These are phyloP conservation scores for Trichothecium sympodiale DNA, from an alignment of 2,329 filamentous ascomycete species.

Conservation along the genomic window DNA sequence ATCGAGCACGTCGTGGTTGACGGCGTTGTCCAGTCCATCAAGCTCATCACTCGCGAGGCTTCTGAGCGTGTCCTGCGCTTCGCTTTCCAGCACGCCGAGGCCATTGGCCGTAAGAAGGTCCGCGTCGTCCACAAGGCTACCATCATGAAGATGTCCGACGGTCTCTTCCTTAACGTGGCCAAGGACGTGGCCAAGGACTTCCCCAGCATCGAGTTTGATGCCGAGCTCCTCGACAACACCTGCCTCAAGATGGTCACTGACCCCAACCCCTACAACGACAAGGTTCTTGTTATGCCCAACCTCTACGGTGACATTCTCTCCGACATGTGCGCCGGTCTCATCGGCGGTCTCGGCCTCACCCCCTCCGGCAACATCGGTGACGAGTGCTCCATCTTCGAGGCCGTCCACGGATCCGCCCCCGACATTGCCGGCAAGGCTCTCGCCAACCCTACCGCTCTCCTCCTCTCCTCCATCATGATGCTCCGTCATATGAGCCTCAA, in stretches of 20 bases:
- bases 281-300: conserved; percentile 97
- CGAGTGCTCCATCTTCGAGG: conserved; percentile 99
- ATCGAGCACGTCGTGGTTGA: conserved; percentile 98
- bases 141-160: conserved; percentile 99
- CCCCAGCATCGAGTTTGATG: conserved; percentile 91
- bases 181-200: conserved; percentile 86
- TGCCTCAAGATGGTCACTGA: conserved; percentile 99
- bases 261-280: conserved; percentile 94
- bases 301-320: conserved; percentile 99
- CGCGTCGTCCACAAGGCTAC: conserved; percentile 98
- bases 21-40: conserved; percentile 97
- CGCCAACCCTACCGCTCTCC: conserved; percentile 92
- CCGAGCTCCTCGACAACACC: conserved; percentile 97
- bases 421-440: conserved; percentile 94
- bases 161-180: conserved; percentile 88
- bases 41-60: conserved; percentile 94
- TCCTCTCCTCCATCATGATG: conserved; percentile 99
- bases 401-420: conserved; percentile 92
- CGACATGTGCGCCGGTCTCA: conserved; percentile 98
- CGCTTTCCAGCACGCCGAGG: conserved; percentile 94
- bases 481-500: conserved; percentile 92
- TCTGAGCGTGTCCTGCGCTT: conserved; percentile 92
- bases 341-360: conserved; percentile 92
- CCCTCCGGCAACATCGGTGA: conserved; percentile 98
- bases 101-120: conserved; percentile 91